Percentiles rank a stretch among this genome's conserved stretches.
phyloP scores from a whole-genome alignment of 495 filamentous ascomycete genomes.

The Annulohypoxylon bovei region DNA sequence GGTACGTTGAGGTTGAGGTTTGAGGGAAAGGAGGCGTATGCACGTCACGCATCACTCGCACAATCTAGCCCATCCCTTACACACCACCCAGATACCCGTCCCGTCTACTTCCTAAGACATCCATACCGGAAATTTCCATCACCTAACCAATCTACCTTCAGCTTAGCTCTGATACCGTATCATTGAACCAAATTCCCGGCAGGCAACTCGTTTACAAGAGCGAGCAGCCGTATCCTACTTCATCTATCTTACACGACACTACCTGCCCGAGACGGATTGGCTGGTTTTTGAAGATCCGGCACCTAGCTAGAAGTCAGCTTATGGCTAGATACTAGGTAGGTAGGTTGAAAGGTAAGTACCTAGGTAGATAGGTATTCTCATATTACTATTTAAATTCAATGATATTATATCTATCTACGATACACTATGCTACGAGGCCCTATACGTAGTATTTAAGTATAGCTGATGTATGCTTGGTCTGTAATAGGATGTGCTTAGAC shows the following conservation, averaged over 20 bases:
- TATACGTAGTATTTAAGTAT: background rate
- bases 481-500: background rate
- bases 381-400: background rate
- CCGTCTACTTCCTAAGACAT: background rate
- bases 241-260: background rate
- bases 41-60: background rate
- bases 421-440: background rate
- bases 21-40: background rate
- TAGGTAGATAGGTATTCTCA: background rate
- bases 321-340: background rate
- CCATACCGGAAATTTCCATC: background rate
- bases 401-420: background rate
- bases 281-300: background rate
- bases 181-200: background rate
- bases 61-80: background rate
- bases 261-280: conserved; percentile 1
- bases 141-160: background rate
- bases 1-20: background rate
- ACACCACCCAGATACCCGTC: background rate
- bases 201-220: background rate
- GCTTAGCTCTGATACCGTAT: background rate
- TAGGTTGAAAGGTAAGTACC: background rate
- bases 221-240: background rate
- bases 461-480: background rate
- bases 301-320: background rate